Evolutionary conservation across 345 rosid species (phyloP).

Genomic region (Syzygium jambos): DNA sequence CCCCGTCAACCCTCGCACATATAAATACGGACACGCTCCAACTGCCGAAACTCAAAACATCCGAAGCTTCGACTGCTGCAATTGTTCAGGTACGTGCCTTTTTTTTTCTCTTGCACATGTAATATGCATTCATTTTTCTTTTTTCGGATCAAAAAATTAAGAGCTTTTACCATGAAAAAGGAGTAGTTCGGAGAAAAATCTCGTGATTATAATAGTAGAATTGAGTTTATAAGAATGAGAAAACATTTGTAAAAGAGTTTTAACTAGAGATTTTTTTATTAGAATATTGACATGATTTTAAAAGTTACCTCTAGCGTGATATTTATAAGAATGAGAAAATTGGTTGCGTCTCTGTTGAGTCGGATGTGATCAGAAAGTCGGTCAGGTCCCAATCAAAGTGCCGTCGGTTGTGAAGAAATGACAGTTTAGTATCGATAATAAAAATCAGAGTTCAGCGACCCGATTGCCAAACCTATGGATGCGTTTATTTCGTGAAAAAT

Average conservation of each 20-base stretch:
- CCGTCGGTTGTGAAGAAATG: not conserved
- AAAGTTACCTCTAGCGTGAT: not conserved
- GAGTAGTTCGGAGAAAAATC: too few relatives aligned
- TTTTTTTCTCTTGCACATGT: not conserved
- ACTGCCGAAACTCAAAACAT: not conserved
- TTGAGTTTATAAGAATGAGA: too few relatives aligned
- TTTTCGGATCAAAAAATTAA: too few relatives aligned
- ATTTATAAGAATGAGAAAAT: not conserved
- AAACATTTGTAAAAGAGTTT: too few relatives aligned
- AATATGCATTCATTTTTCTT: too few relatives aligned
- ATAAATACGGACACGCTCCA: not conserved
- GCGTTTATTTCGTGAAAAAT: not conserved
- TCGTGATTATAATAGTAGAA: too few relatives aligned
- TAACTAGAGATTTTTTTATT: too few relatives aligned
- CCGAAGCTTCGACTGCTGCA: not conserved
- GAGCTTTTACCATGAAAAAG: too few relatives aligned
- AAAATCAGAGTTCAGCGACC: not conserved
- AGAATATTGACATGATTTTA: not conserved
- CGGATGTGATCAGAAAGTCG: rapidly evolving
- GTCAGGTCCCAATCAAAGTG: not conserved
- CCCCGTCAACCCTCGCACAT: not conserved
- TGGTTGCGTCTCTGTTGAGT: not conserved
- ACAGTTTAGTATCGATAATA: not conserved
- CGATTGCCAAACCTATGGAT: not conserved
- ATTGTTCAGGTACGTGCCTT: not conserved